Percentiles rank a stretch among this genome's conserved stretches.
phyloP scores from a whole-genome alignment of 768 basidiomycete species.

The Pholiota microspora region DNA sequence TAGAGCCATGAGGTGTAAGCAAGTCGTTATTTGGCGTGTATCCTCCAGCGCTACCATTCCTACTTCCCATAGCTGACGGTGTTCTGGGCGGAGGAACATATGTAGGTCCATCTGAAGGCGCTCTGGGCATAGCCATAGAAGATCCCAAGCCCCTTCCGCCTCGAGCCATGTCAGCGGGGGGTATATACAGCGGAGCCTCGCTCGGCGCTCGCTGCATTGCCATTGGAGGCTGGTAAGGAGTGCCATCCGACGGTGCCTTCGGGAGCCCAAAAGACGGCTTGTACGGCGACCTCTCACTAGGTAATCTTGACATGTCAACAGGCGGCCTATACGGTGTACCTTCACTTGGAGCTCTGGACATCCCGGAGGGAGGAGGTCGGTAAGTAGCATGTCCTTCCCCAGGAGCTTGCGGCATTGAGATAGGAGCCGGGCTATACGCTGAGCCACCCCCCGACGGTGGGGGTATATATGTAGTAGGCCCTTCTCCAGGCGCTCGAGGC shows the following conservation, averaged over 20 bases:
- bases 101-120: background rate
- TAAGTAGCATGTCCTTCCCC: background rate
- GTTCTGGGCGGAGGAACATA: slow-evolving; percentile 5
- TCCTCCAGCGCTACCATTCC: background rate
- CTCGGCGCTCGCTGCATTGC: slow-evolving; percentile 1
- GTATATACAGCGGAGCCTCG: background rate
- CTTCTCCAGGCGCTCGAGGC: background rate
- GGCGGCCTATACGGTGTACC: slow-evolving; percentile 1
- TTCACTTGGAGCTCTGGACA: background rate
- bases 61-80: background rate
- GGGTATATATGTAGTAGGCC: background rate
- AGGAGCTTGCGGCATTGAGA: background rate
- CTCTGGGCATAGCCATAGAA: background rate
- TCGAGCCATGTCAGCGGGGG: background rate
- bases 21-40: background rate
- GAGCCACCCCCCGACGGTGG: background rate
- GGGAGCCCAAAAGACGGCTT: background rate
- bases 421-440: background rate
- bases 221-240: background rate
- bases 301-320: background rate
- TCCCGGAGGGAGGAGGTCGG: background rate
- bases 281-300: background rate
- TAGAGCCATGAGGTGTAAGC: slow-evolving; percentile 6
- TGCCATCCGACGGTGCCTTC: background rate
- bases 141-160: background rate